Percentiles rank a stretch among this genome's conserved stretches.
phyloP scores from a whole-genome alignment of 2,329 filamentous ascomycete genomes.

The Phaeophleospora eucalypticola region DNA sequence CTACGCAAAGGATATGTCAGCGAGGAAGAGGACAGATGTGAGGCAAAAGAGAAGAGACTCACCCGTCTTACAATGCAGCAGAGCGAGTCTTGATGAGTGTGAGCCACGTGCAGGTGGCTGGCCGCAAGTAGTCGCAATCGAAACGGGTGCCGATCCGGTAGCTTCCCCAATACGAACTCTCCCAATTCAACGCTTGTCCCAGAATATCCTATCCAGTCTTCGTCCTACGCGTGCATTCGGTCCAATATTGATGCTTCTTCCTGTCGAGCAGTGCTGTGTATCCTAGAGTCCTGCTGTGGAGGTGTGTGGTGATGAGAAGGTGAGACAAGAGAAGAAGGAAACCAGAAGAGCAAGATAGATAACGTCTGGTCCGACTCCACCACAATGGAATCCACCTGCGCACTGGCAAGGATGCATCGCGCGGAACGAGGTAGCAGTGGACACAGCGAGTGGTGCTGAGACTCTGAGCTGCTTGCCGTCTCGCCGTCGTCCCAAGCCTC shows the following conservation, averaged over 20 bases:
- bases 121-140: not conserved
- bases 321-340: not conserved
- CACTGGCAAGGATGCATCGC: too few species aligned
- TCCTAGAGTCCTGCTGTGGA: not conserved
- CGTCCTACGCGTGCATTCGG: not conserved
- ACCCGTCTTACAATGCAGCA: too few species aligned
- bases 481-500: too few species aligned
- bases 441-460: too few species aligned
- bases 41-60: too few species aligned
- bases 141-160: not conserved
- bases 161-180: too few species aligned
- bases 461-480: too few species aligned
- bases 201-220: not conserved
- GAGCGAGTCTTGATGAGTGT: too few species aligned
- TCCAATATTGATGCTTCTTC: not conserved
- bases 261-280: not conserved
- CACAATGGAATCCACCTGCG: too few species aligned
- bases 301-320: not conserved
- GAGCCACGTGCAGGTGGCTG: slow-evolving; percentile 1
- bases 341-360: too few species aligned
- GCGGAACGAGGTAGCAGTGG: too few species aligned
- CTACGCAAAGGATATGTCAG: slow-evolving; percentile 7
- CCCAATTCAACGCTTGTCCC: not conserved
- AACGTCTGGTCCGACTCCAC: too few species aligned
- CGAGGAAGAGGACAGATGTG: not conserved